A percentile compares a stretch with the other conserved stretches of the same genome.
These are phyloP conservation scores for Rhododendron molle DNA, from an alignment of 148 eudicot species.

Conservation along the genomic window DNA sequence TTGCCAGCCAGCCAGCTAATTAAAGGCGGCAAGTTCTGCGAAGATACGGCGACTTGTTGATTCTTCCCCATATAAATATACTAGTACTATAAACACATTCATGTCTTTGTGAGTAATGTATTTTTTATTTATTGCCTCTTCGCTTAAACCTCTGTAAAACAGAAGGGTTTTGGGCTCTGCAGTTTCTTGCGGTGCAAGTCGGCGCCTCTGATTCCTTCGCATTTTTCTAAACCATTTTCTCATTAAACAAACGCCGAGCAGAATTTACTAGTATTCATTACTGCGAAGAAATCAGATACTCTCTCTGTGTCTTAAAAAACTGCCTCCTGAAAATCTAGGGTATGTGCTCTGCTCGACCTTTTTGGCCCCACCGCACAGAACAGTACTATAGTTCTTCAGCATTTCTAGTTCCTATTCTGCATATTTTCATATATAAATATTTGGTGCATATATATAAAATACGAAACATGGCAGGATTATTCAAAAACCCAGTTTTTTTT, in stretches of 20 bases:
- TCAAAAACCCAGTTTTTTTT: neutral
- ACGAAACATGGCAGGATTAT: neutral
- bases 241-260: neutral
- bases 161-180: neutral
- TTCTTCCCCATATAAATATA: neutral
- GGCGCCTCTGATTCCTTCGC: neutral
- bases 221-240: neutral
- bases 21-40: neutral
- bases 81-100: neutral
- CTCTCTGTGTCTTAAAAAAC: neutral
- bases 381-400: neutral
- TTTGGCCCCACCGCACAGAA: neutral
- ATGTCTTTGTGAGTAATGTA: neutral
- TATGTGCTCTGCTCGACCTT: slow-evolving; percentile 3
- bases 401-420: neutral
- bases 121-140: neutral
- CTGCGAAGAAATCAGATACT: neutral
- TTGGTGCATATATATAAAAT: too few relatives aligned
- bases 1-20: neutral
- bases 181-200: slow-evolving; percentile 8
- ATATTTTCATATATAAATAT: neutral
- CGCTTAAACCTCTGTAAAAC: neutral
- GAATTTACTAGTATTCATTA: neutral
- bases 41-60: neutral
- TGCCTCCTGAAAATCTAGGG: neutral